Percentiles rank a stretch among this genome's conserved stretches.
Evolutionary conservation across 192 early-diverging fungal genomes (phyloP).

Genomic region (Coemansia sp.): DNA sequence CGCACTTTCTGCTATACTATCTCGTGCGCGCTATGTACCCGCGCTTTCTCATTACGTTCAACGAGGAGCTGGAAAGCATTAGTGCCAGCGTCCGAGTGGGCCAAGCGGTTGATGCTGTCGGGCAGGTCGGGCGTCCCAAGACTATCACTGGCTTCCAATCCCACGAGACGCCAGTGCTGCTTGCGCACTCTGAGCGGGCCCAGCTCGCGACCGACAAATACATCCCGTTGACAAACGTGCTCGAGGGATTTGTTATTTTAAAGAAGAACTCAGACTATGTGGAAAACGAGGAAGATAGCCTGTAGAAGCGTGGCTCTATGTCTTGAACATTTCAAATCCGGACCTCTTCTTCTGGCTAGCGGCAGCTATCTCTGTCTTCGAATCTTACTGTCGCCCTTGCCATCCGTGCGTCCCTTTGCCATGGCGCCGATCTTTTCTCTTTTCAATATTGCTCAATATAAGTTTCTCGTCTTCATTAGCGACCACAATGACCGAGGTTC

Average conservation of each 20-base stretch:
- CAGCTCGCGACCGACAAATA: constrained; percentile 99
- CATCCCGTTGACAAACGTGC: constrained; percentile 73
- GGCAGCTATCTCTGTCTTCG: background rate
- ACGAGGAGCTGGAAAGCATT: constrained; percentile 82
- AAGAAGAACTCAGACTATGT: constrained; percentile 90
- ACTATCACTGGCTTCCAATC: constrained; percentile 99
- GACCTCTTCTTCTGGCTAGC: background rate
- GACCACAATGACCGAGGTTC: background rate
- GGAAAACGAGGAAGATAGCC: constrained; percentile 58
- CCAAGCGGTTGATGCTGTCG: constrained; percentile 98
- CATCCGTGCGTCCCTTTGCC: too few species aligned
- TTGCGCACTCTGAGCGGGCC: constrained; percentile 95
- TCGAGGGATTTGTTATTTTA: constrained; percentile 97
- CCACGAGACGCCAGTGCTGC: constrained; percentile 93
- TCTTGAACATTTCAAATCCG: background rate
- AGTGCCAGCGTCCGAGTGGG: constrained; percentile 93
- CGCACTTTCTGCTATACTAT: constrained; percentile 93
- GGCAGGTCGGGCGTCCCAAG: constrained; percentile 97
- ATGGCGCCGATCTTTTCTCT: background rate
- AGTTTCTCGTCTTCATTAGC: background rate
- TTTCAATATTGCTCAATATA: background rate
- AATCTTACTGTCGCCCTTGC: background rate
- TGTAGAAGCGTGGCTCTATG: background rate
- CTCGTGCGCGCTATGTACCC: constrained; percentile 95
- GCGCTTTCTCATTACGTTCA: constrained; percentile 95